phyloP scores from a whole-genome alignment of 2,329 filamentous ascomycete species.

The Lecanoromycetidae sp. region DNA sequence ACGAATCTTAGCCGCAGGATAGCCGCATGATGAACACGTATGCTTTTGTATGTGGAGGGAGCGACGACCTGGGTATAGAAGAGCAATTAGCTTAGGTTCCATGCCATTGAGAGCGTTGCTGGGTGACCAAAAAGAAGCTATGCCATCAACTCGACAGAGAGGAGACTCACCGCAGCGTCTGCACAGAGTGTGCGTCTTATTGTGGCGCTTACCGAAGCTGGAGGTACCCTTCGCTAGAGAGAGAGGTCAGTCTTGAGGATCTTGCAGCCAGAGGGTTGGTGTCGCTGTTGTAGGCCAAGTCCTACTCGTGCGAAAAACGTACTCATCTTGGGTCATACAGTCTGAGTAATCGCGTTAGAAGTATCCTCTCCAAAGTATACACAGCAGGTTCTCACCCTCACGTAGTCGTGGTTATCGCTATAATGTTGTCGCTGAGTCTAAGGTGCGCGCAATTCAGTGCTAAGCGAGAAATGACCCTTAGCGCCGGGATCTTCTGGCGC shows the following conservation, averaged over 20 bases:
- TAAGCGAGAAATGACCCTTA: neutral
- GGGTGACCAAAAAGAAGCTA: no score
- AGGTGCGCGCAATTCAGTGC: neutral
- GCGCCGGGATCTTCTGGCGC: neutral
- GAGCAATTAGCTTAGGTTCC: constrained; percentile 8
- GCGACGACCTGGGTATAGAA: constrained; percentile 57
- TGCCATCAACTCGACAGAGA: neutral
- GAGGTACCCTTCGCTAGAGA: constrained; percentile 57
- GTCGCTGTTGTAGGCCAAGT: no score
- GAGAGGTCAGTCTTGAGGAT: constrained; percentile 39
- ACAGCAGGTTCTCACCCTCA: neutral
- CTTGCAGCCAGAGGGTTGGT: no score
- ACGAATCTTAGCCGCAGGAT: constrained; percentile 91
- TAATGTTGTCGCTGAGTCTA: neutral
- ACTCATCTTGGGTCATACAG: constrained; percentile 40
- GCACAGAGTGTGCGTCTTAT: constrained; percentile 97
- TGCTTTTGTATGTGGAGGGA: constrained; percentile 99
- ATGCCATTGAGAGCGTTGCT: neutral
- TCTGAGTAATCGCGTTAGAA: neutral
- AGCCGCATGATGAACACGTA: constrained; percentile 91
- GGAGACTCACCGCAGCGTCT: constrained; percentile 69
- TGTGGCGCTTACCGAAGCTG: constrained; percentile 73
- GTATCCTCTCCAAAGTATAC: neutral
- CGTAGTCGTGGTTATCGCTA: neutral
- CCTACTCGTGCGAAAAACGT: constrained; percentile 30